Conservation (phyloP, 176 grass and related monocot genomes). For the Lolium multiflorum region DNA sequence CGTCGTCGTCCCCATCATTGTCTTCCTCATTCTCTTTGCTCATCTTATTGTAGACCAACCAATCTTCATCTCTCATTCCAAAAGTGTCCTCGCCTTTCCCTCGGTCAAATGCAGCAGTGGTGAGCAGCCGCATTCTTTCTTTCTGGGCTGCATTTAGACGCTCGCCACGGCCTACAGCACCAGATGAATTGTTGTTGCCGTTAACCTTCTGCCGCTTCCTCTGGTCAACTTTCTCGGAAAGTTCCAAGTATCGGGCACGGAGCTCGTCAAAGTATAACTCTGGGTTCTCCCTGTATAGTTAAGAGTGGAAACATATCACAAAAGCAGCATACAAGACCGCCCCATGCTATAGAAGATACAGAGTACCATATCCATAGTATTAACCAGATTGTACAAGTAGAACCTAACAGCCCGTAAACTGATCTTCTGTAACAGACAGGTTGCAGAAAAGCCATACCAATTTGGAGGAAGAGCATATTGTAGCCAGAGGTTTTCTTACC, state of each 20-base stretch:
- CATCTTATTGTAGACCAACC: constrained; percentile 98
- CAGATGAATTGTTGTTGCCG: constrained; percentile 72
- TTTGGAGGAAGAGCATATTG: constrained; percentile 11
- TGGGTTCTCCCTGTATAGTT: constrained; percentile 78
- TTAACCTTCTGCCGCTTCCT: constrained; percentile 88
- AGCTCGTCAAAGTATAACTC: constrained; percentile 94
- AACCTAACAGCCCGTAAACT: constrained; percentile 8
- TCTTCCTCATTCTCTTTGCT: constrained; percentile 89
- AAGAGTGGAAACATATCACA: constrained; percentile 40
- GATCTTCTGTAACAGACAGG: constrained; percentile 16
- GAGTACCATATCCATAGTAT: constrained; percentile 13
- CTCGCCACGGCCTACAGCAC: constrained; percentile 86
- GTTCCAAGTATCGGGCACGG: constrained; percentile 64
- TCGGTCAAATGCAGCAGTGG: constrained; percentile 90
- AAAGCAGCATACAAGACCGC: not conserved
- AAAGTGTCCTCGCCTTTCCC: constrained; percentile 99
- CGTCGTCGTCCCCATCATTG: constrained; percentile 79
- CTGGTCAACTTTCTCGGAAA: constrained; percentile 83
- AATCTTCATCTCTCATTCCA: constrained; percentile 90
- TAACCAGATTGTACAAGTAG: not conserved
- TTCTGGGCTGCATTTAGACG: constrained; percentile 90
- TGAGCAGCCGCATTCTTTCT: constrained; percentile 91
- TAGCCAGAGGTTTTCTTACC: not conserved
- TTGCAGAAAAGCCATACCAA: constrained; percentile 3
- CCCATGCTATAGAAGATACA: not conserved